Evolutionary conservation across 1,284 basidiomycete species (phyloP).

Genomic region (Cryptococcus jaspeensis): DNA sequence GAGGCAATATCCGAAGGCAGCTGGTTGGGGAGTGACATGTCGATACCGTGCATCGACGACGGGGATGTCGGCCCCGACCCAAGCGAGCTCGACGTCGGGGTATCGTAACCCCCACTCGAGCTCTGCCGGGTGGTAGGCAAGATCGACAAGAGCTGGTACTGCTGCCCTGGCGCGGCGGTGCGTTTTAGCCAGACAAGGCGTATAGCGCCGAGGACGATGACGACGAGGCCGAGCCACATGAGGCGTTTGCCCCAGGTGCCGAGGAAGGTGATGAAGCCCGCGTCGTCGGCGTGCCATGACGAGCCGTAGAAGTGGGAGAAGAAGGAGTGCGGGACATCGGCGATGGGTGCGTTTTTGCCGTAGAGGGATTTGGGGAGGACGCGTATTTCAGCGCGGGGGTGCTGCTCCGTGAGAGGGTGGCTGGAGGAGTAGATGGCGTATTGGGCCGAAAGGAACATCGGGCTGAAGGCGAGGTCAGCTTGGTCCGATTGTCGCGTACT

Average conservation of each 20-base stretch:
- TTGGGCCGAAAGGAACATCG: conserved; percentile 87
- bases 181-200: conserved; percentile 57
- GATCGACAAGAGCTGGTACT: conserved; percentile 23
- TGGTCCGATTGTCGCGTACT: not conserved
- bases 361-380: conserved; percentile 91
- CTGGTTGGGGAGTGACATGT: conserved; percentile 5
- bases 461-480: conserved; percentile 37
- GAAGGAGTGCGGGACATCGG: conserved; percentile 85
- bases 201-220: conserved; percentile 68
- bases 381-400: conserved; percentile 68
- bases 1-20: conserved; percentile 26
- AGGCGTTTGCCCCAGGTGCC: conserved; percentile 78
- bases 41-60: conserved; percentile 13
- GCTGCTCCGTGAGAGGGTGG: conserved; percentile 60
- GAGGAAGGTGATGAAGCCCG: conserved; percentile 86
- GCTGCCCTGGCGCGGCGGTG: conserved; percentile 8
- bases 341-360: conserved; percentile 87
- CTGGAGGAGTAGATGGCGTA: conserved; percentile 77
- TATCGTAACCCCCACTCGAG: conserved; percentile 3
- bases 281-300: conserved; percentile 94
- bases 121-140: conserved; percentile 17
- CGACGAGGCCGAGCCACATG: conserved; percentile 73
- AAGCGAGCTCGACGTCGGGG: conserved; percentile 8
- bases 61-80: conserved; percentile 15
- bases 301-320: conserved; percentile 95